Conservation (phyloP, 192 early-diverging fungal genomes). For the Funneliformis geosporum region DNA sequence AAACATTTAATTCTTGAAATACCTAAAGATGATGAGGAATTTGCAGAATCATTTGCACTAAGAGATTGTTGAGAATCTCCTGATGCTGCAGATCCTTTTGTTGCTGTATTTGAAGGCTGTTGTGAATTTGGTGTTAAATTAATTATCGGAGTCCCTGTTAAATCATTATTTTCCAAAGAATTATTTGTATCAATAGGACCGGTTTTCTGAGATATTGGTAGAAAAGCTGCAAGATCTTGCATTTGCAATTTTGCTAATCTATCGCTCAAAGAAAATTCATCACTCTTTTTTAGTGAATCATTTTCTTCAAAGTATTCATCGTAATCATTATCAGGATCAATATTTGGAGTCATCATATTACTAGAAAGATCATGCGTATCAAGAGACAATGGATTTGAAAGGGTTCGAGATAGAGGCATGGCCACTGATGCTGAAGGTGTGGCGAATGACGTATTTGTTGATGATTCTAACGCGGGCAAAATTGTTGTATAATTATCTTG, state of each 20-base stretch:
- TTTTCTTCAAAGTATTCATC: conserved; percentile 8
- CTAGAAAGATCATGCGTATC: background rate
- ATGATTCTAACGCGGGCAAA: conserved; percentile 24
- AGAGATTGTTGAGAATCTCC: background rate
- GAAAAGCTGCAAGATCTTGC: conserved; percentile 18
- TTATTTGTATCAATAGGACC: background rate
- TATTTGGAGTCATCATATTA: background rate
- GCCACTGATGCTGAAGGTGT: conserved; percentile 8
- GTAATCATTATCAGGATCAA: background rate
- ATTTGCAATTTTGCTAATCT: conserved; percentile 2
- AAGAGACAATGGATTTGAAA: background rate
- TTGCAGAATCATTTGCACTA: background rate
- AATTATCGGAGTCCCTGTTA: background rate
- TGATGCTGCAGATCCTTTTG: background rate
- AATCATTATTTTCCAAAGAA: background rate
- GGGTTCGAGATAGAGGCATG: background rate
- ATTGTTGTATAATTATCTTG: background rate
- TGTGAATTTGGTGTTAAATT: too few relatives aligned
- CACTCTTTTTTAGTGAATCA: background rate
- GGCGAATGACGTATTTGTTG: background rate
- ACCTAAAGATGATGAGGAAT: conserved; percentile 25
- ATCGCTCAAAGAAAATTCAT: conserved; percentile 1
- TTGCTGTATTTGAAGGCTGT: background rate
- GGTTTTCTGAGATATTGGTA: background rate
- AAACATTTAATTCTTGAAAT: background rate